Conservation (phyloP, 2,329 filamentous ascomycete species). For the Fusarium fujikuroi region DNA sequence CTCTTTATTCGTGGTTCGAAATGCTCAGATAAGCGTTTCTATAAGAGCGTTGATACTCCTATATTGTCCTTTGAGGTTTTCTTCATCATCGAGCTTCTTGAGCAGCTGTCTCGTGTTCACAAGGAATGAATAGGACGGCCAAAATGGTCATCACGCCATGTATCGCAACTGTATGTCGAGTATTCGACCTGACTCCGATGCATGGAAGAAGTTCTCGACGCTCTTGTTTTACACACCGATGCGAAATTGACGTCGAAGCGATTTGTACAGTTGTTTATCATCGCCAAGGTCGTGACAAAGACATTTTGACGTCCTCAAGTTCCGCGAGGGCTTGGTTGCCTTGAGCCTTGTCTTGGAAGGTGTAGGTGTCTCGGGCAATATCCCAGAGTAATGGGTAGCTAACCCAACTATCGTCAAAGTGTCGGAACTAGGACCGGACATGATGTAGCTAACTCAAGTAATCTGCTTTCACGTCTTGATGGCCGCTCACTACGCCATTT, state of each 20-base stretch:
- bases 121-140: neutral
- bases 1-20: neutral
- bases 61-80: too few species aligned
- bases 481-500: neutral
- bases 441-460: neutral
- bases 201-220: too few species aligned
- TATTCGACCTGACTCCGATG: neutral
- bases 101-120: neutral
- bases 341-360: neutral
- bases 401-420: neutral
- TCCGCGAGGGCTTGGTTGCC: accelerated
- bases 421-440: neutral
- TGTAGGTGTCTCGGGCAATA: neutral
- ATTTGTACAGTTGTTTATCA: accelerated
- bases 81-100: too few species aligned
- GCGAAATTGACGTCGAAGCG: neutral
- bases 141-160: neutral
- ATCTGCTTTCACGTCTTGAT: neutral
- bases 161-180: neutral
- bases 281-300: neutral
- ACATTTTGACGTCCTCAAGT: neutral
- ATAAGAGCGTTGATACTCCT: too few species aligned
- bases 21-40: accelerated
- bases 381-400: neutral
- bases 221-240: neutral